Conservation (phyloP, 2,329 filamentous ascomycete genomes). For the Metarhizium album region DNA sequence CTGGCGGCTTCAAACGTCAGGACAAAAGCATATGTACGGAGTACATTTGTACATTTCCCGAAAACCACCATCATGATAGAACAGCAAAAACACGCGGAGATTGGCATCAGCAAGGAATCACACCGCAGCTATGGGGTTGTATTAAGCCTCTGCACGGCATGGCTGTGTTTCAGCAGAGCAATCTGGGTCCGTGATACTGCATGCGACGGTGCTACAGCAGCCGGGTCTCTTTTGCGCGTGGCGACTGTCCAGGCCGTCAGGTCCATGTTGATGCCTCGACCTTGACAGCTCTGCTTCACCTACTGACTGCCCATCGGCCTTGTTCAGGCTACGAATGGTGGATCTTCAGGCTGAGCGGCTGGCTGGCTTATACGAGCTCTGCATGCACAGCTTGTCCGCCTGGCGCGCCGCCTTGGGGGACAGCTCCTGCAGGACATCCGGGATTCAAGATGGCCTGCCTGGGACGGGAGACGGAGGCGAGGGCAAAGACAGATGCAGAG, state of each 20-base stretch:
- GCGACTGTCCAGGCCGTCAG: no score
- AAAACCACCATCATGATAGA: not conserved
- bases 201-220: not conserved
- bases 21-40: no score
- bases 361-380: not conserved
- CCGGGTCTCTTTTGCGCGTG: not conserved
- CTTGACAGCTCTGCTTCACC: not conserved
- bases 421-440: not conserved
- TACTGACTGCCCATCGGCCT: no score
- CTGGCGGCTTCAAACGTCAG: not conserved
- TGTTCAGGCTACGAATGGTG: not conserved
- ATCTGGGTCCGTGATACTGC: conserved; percentile 3
- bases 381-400: not conserved
- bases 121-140: not conserved
- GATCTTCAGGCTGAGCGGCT: not conserved
- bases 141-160: conserved; percentile 1
- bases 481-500: no score
- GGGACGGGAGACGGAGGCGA: no score
- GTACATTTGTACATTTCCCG: not conserved
- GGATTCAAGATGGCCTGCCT: no score
- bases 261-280: not conserved
- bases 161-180: conserved; percentile 2
- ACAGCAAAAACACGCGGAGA: not conserved
- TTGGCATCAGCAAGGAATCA: not conserved
- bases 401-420: not conserved